Percentiles rank a stretch among this genome's conserved stretches.
phyloP scores from a whole-genome alignment of 495 filamentous ascomycete species.

The Penicillium crystallinum region DNA sequence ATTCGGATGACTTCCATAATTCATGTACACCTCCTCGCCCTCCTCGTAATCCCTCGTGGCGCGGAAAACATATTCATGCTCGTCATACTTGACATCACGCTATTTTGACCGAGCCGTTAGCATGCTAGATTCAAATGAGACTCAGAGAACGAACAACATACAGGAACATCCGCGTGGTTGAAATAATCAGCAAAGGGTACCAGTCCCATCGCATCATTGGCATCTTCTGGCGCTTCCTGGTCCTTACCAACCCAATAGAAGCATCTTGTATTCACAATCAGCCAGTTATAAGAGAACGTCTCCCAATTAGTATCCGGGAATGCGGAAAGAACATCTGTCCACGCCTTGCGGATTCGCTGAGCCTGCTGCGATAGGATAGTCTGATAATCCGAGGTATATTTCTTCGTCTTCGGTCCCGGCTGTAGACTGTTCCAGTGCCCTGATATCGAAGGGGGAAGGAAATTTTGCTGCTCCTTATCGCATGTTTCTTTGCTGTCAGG shows the following conservation, averaged over 20 bases:
- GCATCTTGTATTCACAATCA: slow-evolving; percentile 75
- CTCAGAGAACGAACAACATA: slow-evolving; percentile 21
- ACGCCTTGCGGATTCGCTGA: slow-evolving; percentile 58
- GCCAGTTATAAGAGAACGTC: slow-evolving; percentile 67
- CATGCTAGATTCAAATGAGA: not conserved
- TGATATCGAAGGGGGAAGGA: slow-evolving; percentile 42
- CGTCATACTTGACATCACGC: slow-evolving; percentile 60
- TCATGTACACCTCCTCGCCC: slow-evolving; percentile 74
- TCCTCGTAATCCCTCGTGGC: slow-evolving; percentile 48
- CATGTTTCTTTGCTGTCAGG: slow-evolving; percentile 3
- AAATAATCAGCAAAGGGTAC: slow-evolving; percentile 85
- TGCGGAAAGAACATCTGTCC: slow-evolving; percentile 45
- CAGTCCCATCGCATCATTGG: slow-evolving; percentile 72
- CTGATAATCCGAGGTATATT: slow-evolving; percentile 37
- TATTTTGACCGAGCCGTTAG: slow-evolving; percentile 11
- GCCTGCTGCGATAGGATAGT: slow-evolving; percentile 58
- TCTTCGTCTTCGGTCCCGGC: slow-evolving; percentile 11
- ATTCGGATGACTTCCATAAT: slow-evolving; percentile 74
- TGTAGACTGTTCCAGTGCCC: slow-evolving; percentile 31
- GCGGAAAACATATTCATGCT: slow-evolving; percentile 56
- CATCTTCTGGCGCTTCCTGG: slow-evolving; percentile 44
- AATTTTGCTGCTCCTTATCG: not conserved
- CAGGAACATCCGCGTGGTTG: slow-evolving; percentile 63
- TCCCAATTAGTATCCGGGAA: slow-evolving; percentile 50
- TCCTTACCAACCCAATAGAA: slow-evolving; percentile 64